Conservation (phyloP, 208 protist genomes). For the Angomonas deanei region DNA sequence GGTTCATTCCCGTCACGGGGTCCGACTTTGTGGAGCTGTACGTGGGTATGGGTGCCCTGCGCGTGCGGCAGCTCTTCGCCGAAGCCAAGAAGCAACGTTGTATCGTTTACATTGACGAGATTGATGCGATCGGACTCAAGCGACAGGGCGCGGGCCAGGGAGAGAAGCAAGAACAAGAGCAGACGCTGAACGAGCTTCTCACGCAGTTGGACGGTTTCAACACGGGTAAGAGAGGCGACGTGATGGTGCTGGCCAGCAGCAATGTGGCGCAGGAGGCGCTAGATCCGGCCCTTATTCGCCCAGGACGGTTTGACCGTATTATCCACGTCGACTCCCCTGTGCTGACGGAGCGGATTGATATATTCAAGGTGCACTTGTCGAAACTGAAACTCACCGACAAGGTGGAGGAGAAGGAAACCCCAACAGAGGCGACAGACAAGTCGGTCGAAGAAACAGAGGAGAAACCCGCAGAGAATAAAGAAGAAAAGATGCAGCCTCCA, state of each 20-base stretch:
- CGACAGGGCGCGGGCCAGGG: conserved; percentile 53
- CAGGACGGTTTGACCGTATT: conserved; percentile 94
- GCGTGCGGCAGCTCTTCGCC: conserved; percentile 94
- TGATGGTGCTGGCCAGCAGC: conserved; percentile 95
- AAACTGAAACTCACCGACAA: conserved; percentile 53
- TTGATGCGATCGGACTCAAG: conserved; percentile 94
- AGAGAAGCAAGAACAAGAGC: conserved; percentile 94
- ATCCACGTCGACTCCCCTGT: conserved; percentile 91
- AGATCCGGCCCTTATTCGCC: conserved; percentile 87
- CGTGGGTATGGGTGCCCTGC: conserved; percentile 91
- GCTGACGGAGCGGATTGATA: conserved; percentile 91
- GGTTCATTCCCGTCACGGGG: conserved; percentile 91
- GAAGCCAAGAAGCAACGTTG: conserved; percentile 92
- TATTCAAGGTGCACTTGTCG: conserved; percentile 93
- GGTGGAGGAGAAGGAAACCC: conserved; percentile 10
- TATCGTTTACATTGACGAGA: conserved; percentile 98
- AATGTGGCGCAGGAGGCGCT: conserved; percentile 92
- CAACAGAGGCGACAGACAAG: neutral
- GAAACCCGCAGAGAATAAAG: neutral
- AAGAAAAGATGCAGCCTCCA: neutral
- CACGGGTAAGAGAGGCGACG: conserved; percentile 45
- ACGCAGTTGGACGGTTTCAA: conserved; percentile 96
- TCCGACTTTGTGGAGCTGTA: conserved; percentile 97
- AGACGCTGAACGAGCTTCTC: conserved; percentile 97
- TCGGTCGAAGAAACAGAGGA: neutral